Base-by-base conservation (phyloP, 2,329 filamentous ascomycete species). In the Botryosphaeria dothidea region DNA sequence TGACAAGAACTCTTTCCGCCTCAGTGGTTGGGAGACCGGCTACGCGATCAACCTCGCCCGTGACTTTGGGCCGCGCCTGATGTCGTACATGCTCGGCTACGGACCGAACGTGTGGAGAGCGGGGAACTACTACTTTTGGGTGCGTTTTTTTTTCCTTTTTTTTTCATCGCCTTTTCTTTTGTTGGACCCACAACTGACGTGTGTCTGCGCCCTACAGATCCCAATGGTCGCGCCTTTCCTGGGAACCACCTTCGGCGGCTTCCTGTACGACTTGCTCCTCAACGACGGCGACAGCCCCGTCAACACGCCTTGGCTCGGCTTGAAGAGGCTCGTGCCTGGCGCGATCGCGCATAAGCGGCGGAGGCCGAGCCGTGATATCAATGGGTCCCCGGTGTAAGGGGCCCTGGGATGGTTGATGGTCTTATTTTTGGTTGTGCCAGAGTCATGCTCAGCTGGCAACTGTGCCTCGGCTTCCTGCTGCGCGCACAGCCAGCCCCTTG, bases 41-140 rank as follows among this genome's bases (percentile, higher is more conserved):
- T 66, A 66, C 19, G 74, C 88, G 11, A 89, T 92, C 67, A 91
- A 91, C 69, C 77, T 90, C 46, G 89, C 89, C 23, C 84, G 89
- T 73, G 90, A 92, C 69, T 89, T 92, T 71, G 89, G 89, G 0
- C 89, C 89, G 1, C 81, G 89, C n/a, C 78, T 92, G 27, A 84
- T 90, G 66, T 85, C 85, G 1, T 89, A 87, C 71, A 86, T 87
- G 75, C 73, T 91, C 60, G 90, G 90, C 1, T 92, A 92, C 71
- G 86, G 86, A 1, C 76, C 73, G 64, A 83, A 87, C 60, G 87
- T 90, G 0, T 90, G 86, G 85, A 83, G 80, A 25, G 84, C 85
- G 0, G 88, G 87, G 2, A 81, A 81, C 9, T 89, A 90, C 72
- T 91, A 90, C 70, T 90, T 90, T 72, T 90, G 87, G 88, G 58